Evolutionary conservation across 2,329 filamentous ascomycete species (phyloP).

Genomic region (Hirsutella thompsonii): DNA sequence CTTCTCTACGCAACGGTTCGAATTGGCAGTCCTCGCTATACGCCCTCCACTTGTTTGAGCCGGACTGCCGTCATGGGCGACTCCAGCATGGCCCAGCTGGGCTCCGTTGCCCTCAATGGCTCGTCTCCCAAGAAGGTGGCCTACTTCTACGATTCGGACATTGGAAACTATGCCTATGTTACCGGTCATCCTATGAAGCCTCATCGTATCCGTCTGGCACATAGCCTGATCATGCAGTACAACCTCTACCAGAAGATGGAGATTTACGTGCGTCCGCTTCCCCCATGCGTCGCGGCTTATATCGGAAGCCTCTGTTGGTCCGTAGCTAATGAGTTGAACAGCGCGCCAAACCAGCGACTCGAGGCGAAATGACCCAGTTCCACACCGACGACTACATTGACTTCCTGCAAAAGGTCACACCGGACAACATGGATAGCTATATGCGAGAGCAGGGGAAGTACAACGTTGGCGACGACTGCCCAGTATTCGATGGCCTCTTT

Average conservation of each 20-base stretch:
- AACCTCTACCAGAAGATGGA: constrained; percentile 95
- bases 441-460: constrained; percentile 84
- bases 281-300: not conserved
- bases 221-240: constrained; percentile 93
- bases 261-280: constrained; percentile 60
- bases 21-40: not conserved
- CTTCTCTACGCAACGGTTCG: not conserved
- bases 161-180: constrained; percentile 96
- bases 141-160: constrained; percentile 97
- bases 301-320: too few species aligned
- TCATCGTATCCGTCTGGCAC: constrained; percentile 86
- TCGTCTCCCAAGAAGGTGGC: constrained; percentile 66
- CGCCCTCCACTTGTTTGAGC: not conserved
- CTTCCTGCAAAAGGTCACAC: constrained; percentile 88
- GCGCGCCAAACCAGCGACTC: constrained; percentile 76
- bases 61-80: constrained; percentile 21
- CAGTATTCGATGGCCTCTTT: constrained; percentile 95
- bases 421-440: constrained; percentile 95
- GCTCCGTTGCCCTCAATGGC: constrained; percentile 33
- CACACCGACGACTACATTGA: constrained; percentile 94
- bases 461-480: constrained; percentile 93
- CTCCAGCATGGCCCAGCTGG: constrained; percentile 22
- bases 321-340: constrained; percentile 18
- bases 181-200: constrained; percentile 98
- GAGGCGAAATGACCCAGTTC: constrained; percentile 85